These are phyloP conservation scores for Ceratobasidium papillatum DNA, from an alignment of 1,284 basidiomycete genomes.

Conservation along the genomic window DNA sequence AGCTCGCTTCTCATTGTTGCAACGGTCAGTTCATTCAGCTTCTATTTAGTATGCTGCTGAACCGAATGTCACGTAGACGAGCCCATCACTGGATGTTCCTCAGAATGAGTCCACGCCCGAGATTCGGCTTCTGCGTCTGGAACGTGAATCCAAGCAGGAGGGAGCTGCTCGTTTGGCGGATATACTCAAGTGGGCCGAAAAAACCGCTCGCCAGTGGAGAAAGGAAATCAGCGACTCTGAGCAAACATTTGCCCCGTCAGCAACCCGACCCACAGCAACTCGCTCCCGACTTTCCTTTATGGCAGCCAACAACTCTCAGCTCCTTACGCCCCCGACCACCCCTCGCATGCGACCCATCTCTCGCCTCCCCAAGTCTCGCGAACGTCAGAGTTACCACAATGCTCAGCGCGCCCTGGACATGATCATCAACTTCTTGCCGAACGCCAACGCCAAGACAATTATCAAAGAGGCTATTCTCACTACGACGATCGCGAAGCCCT, in stretches of 20 bases:
- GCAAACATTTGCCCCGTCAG: neutral
- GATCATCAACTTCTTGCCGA: slow-evolving; percentile 37
- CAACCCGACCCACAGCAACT: neutral
- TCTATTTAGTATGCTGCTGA: neutral
- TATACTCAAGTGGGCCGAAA: slow-evolving; percentile 34
- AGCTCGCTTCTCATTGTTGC: slow-evolving; percentile 24
- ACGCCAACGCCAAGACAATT: slow-evolving; percentile 29
- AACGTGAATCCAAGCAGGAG: slow-evolving; percentile 9
- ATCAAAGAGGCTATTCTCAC: slow-evolving; percentile 38
- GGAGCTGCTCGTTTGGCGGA: slow-evolving; percentile 27
- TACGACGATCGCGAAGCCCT: slow-evolving; percentile 35
- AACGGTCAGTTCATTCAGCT: neutral
- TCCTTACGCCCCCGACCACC: slow-evolving; percentile 21
- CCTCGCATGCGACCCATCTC: slow-evolving; percentile 29
- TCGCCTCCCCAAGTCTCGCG: slow-evolving; percentile 28
- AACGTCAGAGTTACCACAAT: slow-evolving; percentile 32
- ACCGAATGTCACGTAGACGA: neutral
- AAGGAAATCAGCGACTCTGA: slow-evolving; percentile 20
- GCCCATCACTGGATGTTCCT: slow-evolving; percentile 18
- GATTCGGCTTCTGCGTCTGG: slow-evolving; percentile 23
- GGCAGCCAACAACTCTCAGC: slow-evolving; percentile 16
- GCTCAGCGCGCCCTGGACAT: slow-evolving; percentile 33
- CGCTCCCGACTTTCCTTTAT: slow-evolving; percentile 19
- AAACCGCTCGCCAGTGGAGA: slow-evolving; percentile 32
- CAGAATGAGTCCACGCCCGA: slow-evolving; percentile 36